Percentiles rank a stretch among this genome's conserved stretches.
Conservation (phyloP, 345 rosid genomes). For the Mercurialis annua region DNA sequence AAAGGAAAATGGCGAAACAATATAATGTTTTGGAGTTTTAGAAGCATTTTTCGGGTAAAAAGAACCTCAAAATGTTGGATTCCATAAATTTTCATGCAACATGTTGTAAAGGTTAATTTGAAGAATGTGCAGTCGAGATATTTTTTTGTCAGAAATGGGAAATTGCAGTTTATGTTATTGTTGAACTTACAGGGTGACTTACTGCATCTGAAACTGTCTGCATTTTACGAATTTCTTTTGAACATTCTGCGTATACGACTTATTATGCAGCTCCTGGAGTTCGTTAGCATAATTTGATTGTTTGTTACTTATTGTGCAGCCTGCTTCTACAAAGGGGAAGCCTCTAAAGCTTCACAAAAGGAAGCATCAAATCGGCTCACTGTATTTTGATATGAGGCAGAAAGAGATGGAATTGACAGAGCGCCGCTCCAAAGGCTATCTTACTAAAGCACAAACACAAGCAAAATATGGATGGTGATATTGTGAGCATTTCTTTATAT, state of each 20-base stretch:
- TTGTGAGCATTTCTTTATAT: not conserved
- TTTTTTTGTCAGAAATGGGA: too few relatives aligned
- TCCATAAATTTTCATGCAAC: too few relatives aligned
- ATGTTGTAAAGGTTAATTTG: not conserved
- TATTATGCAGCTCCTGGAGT: not conserved
- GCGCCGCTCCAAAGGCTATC: constrained; percentile 79
- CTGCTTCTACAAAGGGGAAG: constrained; percentile 77
- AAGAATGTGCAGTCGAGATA: not conserved
- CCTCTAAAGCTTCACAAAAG: constrained; percentile 92
- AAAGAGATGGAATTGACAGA: constrained; percentile 78
- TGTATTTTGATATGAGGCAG: constrained; percentile 78
- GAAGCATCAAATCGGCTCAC: constrained; percentile 90
- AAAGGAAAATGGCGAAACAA: too few relatives aligned
- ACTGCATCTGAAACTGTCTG: not conserved
- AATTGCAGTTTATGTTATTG: not conserved
- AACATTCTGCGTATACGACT: not conserved
- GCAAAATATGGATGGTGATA: constrained; percentile 91
- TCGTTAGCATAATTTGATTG: not conserved
- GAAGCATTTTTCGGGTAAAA: too few relatives aligned
- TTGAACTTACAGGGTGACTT: not conserved
- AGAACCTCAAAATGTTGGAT: too few relatives aligned
- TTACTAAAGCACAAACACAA: constrained; percentile 86
- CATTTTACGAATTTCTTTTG: too few relatives aligned
- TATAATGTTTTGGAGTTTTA: too few relatives aligned
- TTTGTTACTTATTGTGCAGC: constrained; percentile 34